Evolutionary conservation across 331 rosid species (phyloP), one percentile per base, ranked within the genome.

Genomic region (Quercus tomentella): DNA sequence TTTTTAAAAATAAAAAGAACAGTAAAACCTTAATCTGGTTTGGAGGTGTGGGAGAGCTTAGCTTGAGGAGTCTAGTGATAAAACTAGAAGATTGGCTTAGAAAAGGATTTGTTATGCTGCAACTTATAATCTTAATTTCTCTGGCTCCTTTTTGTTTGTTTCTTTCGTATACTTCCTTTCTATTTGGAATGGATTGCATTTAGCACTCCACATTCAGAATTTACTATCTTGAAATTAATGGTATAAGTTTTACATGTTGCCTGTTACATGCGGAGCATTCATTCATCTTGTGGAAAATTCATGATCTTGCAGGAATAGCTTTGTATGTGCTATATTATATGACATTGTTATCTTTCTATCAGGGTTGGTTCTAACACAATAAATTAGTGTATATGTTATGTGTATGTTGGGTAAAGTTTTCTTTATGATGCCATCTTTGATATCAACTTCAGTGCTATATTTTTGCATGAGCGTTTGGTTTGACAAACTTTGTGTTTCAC

Each of bases 401-500:
- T 18, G 45, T 17, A 2, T n/a, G 21, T 66, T 58, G 66, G 66
- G 15, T 22, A 58, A 22, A 21, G 14, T 66, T 23, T 22, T n/a
- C 18, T 60, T 66, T 30, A 17, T 33, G 21, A 10, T 33, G 51
- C 20, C 15, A 11, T 43, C 74, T 11, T 11, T 43, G 5, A 5
- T 23, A 37, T 20, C 21, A 35, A 43, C 62, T 51, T 33, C 23
- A 52, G 4, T 54, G 55, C 26, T 2, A 56, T 76, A 66, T 51
- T 35, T 57, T 75, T 31, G 18, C 58, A 54, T 54, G 18, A 75
- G 66, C 54, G 51, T 72, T 74, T 6, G 65, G 70, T 23, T 56
- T 85, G 71, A 56, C 45, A 12, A 49, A 69, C 76, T 8, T 30
- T 81, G 66, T 81, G 75, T 79, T 76, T 70, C 37, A 56, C 87